Percentiles rank a stretch among this genome's conserved stretches.
Conservation (phyloP, 257 asterid species). For the Solanum corneliomulleri region DNA sequence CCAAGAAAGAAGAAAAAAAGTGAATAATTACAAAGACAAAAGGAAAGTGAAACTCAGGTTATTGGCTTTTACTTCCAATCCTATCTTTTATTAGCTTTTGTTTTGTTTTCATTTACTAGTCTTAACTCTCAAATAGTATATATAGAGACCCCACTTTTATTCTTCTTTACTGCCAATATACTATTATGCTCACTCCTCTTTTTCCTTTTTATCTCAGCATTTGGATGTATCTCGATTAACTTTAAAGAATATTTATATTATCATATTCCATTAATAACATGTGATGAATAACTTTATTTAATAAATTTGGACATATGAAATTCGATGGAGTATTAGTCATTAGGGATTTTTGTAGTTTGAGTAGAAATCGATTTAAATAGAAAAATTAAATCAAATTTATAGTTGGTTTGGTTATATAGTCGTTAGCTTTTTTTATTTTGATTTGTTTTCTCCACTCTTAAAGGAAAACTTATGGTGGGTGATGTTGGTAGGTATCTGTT, state of each 20-base stretch:
- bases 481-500: background rate
- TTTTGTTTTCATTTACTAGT: background rate
- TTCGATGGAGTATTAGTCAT: background rate
- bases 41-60: background rate
- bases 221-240: background rate
- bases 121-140: background rate
- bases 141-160: background rate
- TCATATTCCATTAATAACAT: background rate
- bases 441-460: background rate
- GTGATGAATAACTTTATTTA: too few relatives aligned
- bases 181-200: background rate
- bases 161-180: background rate
- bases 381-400: too few relatives aligned
- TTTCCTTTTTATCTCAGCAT: background rate
- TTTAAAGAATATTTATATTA: background rate
- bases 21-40: background rate
- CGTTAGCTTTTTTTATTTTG: too few relatives aligned
- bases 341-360: background rate
- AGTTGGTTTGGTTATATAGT: background rate
- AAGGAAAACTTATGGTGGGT: background rate
- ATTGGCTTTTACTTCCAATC: background rate
- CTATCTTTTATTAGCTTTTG: background rate
- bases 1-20: background rate
- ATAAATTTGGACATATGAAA: background rate
- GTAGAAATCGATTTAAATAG: too few relatives aligned